Evolutionary conservation across 176 grass and related monocot genomes (phyloP).

Genomic region (Aegilops bicornis): DNA sequence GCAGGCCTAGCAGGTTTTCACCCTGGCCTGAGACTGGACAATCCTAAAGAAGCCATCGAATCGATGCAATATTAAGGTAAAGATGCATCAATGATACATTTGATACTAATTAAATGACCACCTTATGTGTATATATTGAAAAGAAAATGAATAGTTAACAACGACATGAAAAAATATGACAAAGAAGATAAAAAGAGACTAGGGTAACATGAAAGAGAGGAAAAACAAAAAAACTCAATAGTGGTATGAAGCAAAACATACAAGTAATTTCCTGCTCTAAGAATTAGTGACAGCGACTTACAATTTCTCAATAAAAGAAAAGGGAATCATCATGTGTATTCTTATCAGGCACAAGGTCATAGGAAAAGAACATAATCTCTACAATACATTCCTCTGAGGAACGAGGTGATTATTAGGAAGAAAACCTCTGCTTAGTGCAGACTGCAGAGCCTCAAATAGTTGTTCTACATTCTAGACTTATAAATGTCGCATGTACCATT

Average conservation of each 20-base stretch:
- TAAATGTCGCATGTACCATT: constrained; percentile 13
- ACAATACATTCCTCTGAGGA: constrained; percentile 37
- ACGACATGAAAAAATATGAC: too few species aligned
- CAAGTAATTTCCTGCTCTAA: constrained; percentile 81
- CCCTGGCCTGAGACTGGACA: too few species aligned
- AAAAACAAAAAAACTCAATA: too few species aligned
- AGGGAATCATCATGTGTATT: constrained; percentile 16
- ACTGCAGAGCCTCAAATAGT: constrained; percentile 10
- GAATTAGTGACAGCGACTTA: constrained; percentile 10
- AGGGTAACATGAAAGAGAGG: too few species aligned
- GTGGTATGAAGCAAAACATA: constrained; percentile 51
- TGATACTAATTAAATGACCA: too few species aligned
- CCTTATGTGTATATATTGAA: too few species aligned
- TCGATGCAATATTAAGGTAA: too few species aligned
- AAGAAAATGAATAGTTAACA: too few species aligned
- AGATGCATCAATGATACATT: too few species aligned
- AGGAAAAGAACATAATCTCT: neutral
- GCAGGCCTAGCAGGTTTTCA: too few species aligned
- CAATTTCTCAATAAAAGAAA: neutral
- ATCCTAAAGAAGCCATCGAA: too few species aligned
- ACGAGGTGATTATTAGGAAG: constrained; percentile 22
- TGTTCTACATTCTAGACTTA: neutral
- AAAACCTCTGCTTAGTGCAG: constrained; percentile 9
- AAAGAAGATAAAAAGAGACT: too few species aligned
- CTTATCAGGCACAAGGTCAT: neutral